A percentile compares a stretch with the other conserved stretches of the same genome.
phyloP scores from a whole-genome alignment of 257 asterid genomes.

The Asclepias syriaca region DNA sequence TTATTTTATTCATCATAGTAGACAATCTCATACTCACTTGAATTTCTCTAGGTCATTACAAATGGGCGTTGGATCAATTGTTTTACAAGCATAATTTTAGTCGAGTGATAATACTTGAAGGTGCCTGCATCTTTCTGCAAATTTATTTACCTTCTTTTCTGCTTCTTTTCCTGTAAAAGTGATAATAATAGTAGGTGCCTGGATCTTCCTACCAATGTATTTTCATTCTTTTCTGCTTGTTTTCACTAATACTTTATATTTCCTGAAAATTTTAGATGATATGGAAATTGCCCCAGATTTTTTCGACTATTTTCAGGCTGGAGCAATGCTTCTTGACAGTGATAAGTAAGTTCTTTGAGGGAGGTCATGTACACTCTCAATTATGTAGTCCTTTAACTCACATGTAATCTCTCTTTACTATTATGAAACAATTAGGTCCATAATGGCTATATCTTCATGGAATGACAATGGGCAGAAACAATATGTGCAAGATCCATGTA shows the following conservation, averaged over 20 bases:
- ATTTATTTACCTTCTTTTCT: constrained; percentile 13
- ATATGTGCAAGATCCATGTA: constrained; percentile 93
- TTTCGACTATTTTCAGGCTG: constrained; percentile 94
- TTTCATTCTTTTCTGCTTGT: constrained; percentile 17
- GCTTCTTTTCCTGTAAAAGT: constrained; percentile 37
- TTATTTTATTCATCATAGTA: not conserved
- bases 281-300: constrained; percentile 98
- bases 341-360: constrained; percentile 63
- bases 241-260: constrained; percentile 22
- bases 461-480: constrained; percentile 98
- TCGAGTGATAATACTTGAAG: constrained; percentile 95
- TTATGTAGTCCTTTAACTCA: not conserved
- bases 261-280: constrained; percentile 65
- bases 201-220: constrained; percentile 17
- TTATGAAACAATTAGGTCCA: constrained; percentile 51
- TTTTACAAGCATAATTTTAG: constrained; percentile 80
- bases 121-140: constrained; percentile 36
- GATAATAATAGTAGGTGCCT: constrained; percentile 88
- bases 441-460: constrained; percentile 98
- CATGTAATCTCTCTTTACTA: constrained; percentile 5
- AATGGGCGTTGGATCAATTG: constrained; percentile 96
- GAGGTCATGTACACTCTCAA: not conserved
- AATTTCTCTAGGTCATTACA: constrained; percentile 71
- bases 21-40: not conserved
- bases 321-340: constrained; percentile 82